Conservation (phyloP, 805 yeast species). For the Blastobotrys parvus region DNA sequence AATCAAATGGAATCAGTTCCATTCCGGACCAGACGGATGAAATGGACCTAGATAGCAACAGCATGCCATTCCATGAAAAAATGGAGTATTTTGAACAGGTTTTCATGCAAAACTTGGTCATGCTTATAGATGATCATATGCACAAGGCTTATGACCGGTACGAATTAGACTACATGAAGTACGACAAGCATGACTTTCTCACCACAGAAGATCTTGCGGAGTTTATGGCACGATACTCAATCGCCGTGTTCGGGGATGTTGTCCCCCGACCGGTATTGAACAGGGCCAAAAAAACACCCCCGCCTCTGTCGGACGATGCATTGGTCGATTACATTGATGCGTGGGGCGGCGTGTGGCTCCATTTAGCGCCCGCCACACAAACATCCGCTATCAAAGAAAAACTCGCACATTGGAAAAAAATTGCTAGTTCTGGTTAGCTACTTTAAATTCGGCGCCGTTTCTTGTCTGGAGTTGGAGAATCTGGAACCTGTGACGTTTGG, state of each 20-base stretch:
- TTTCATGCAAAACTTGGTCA: constrained; percentile 22
- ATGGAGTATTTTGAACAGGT: constrained; percentile 19
- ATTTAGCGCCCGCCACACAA: background rate
- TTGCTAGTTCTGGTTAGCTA: no score
- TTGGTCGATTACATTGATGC: constrained; percentile 37
- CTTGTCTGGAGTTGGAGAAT: no score
- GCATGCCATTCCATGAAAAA: background rate
- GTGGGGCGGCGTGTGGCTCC: constrained; percentile 41
- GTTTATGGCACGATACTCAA: constrained; percentile 39
- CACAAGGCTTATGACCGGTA: constrained; percentile 39
- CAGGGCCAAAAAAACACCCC: background rate
- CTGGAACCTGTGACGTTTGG: no score
- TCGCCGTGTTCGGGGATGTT: constrained; percentile 47
- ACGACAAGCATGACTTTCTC: constrained; percentile 30
- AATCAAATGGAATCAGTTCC: constrained; percentile 12
- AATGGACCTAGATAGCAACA: background rate
- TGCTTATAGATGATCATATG: constrained; percentile 46
- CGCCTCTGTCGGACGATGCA: constrained; percentile 28
- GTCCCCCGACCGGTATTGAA: constrained; percentile 14
- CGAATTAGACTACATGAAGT: constrained; percentile 46
- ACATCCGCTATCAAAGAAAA: background rate
- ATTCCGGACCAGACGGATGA: background rate
- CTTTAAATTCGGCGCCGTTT: no score
- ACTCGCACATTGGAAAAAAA: background rate
- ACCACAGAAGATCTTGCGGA: constrained; percentile 37